These are phyloP conservation scores for Dactylellina sp. DNA, from an alignment of 2,329 filamentous ascomycete species.

Conservation along the genomic window DNA sequence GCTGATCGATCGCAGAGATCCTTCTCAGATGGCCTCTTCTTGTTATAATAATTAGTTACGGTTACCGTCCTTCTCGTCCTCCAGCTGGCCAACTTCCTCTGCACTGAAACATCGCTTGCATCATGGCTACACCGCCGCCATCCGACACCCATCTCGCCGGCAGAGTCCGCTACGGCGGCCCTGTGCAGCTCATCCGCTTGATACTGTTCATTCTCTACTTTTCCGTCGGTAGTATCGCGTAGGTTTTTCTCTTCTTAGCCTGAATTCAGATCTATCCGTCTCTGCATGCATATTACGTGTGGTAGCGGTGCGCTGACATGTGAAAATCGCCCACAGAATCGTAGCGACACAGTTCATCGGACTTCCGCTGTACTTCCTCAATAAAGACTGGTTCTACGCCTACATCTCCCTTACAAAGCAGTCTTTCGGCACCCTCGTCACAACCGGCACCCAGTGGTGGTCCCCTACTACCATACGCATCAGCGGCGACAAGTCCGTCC, in stretches of 20 bases:
- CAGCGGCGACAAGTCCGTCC: constrained; percentile 83
- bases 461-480: constrained; percentile 84
- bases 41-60: neutral
- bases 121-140: constrained; percentile 24
- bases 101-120: neutral
- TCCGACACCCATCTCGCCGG: constrained; percentile 69
- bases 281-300: constrained; percentile 34
- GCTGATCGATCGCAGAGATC: neutral
- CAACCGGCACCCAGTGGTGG: constrained; percentile 86
- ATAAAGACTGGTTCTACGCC: constrained; percentile 81
- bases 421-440: constrained; percentile 81
- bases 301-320: constrained; percentile 25
- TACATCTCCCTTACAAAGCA: constrained; percentile 91
- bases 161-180: constrained; percentile 68
- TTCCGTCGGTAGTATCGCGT: constrained; percentile 67
- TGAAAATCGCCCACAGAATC: constrained; percentile 67
- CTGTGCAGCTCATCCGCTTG: constrained; percentile 69
- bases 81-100: constrained; percentile 16
- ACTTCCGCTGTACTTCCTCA: constrained; percentile 78
- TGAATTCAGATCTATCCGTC: constrained; percentile 23
- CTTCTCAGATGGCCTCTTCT: constrained; percentile 1
- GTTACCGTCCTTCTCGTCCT: neutral
- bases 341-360: constrained; percentile 80
- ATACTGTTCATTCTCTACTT: constrained; percentile 70
- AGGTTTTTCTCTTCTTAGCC: constrained; percentile 60